Conservation (phyloP, 208 protist species). For the Trypanosoma conorhini region DNA sequence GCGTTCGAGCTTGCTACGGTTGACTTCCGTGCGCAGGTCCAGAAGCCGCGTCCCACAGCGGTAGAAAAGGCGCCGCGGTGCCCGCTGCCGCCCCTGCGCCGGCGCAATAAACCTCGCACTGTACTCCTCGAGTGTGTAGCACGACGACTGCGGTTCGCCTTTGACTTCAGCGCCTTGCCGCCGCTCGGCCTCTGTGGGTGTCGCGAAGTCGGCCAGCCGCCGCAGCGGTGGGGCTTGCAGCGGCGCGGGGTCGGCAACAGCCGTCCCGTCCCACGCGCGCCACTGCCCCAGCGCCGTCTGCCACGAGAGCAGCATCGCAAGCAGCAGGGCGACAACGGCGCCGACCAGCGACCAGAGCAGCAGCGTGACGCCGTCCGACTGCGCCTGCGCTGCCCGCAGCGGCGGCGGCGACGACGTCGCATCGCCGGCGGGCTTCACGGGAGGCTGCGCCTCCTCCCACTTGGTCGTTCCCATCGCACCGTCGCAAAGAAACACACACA, state of each 20-base stretch:
- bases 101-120: constrained; percentile 49
- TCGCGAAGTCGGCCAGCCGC: neutral
- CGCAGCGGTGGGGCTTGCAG: neutral
- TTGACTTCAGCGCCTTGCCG: neutral
- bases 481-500: no score
- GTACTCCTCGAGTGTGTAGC: constrained; percentile 75
- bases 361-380: neutral
- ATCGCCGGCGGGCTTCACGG: no score
- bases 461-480: no score
- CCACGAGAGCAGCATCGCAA: constrained; percentile 6
- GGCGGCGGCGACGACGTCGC: neutral
- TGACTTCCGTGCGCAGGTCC: constrained; percentile 45
- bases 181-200: neutral
- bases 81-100: neutral
- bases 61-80: constrained; percentile 36
- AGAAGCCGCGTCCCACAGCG: constrained; percentile 68
- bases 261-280: neutral
- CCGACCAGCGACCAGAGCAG: neutral
- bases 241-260: neutral
- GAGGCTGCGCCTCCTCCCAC: no score
- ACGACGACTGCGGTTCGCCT: constrained; percentile 13
- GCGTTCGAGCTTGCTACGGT: constrained; percentile 31
- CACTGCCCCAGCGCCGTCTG: neutral
- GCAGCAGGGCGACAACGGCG: neutral
- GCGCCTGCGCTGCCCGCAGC: neutral